These are phyloP conservation scores for Aureobasidium sp. DNA, from an alignment of 2,329 filamentous ascomycete species.

Conservation along the genomic window DNA sequence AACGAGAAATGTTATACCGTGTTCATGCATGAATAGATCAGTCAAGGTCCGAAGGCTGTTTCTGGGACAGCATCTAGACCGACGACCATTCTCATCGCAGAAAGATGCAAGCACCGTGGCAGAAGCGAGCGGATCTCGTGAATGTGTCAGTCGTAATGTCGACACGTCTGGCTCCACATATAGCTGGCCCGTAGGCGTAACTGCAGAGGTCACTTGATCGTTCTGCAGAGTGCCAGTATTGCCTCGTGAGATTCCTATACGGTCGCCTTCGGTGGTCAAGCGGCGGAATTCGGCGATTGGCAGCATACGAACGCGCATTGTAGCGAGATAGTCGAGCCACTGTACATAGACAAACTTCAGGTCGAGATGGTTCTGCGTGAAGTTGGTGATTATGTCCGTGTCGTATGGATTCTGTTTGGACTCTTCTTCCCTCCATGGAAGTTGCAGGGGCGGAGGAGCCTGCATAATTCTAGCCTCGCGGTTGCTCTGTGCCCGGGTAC, in stretches of 20 bases:
- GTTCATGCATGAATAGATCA: conserved; percentile 43
- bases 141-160: conserved; percentile 50
- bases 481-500: neutral
- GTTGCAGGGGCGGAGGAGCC: neutral
- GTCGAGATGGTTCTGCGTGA: conserved; percentile 44
- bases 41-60: conserved; percentile 41
- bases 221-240: conserved; percentile 61
- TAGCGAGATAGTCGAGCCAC: conserved; percentile 73
- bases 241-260: conserved; percentile 57
- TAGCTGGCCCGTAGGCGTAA: conserved; percentile 57
- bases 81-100: conserved; percentile 47
- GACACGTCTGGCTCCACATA: conserved; percentile 59
- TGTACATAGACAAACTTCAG: conserved; percentile 65
- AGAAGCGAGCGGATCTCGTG: conserved; percentile 43
- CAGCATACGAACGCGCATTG: conserved; percentile 58
- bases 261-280: conserved; percentile 29
- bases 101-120: conserved; percentile 64
- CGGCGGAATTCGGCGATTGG: conserved; percentile 47
- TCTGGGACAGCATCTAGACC: conserved; percentile 55
- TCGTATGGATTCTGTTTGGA: neutral
- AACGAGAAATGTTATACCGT: conserved; percentile 54
- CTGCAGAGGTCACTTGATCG: conserved; percentile 51
- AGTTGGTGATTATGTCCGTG: conserved; percentile 24
- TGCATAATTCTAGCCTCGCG: conserved; percentile 6
- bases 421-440: neutral